These are phyloP conservation scores for Botryotinia convoluta DNA, from an alignment of 2,329 filamentous ascomycete genomes.

Conservation along the genomic window DNA sequence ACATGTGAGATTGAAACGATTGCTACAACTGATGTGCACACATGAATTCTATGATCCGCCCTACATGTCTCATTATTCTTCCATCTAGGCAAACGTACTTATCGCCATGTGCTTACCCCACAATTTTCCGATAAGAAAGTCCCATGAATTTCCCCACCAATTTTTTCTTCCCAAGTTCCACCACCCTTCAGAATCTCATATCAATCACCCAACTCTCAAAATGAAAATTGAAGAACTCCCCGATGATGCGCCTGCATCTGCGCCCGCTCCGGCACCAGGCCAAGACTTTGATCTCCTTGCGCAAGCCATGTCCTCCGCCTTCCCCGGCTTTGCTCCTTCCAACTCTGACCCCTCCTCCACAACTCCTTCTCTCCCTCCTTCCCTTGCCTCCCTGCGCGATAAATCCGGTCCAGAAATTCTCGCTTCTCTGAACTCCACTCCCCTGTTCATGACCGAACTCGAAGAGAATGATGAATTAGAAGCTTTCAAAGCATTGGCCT, in stretches of 20 bases:
- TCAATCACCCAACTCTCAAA: neutral
- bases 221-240: slow-evolving; percentile 37
- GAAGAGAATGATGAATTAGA: slow-evolving; percentile 83
- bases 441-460: slow-evolving; percentile 94
- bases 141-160: slow-evolving; percentile 18
- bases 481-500: slow-evolving; percentile 84
- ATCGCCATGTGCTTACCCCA: slow-evolving; percentile 17
- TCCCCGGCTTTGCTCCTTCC: slow-evolving; percentile 15
- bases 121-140: slow-evolving; percentile 15
- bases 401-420: slow-evolving; percentile 59
- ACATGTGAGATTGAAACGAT: slow-evolving; percentile 3
- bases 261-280: slow-evolving; percentile 11
- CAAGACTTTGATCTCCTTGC: slow-evolving; percentile 32
- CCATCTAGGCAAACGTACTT: slow-evolving; percentile 7
- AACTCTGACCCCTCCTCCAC: slow-evolving; percentile 32
- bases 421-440: slow-evolving; percentile 65
- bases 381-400: slow-evolving; percentile 54
- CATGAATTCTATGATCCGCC: neutral
- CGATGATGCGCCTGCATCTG: slow-evolving; percentile 24
- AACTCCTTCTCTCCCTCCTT: slow-evolving; percentile 49
- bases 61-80: neutral
- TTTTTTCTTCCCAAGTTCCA: slow-evolving; percentile 17
- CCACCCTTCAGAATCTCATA: neutral
- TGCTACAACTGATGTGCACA: neutral
- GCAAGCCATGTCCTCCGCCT: slow-evolving; percentile 31